These are phyloP conservation scores for Linanthus parryae DNA, from an alignment of 148 eudicot species.

Conservation along the genomic window DNA sequence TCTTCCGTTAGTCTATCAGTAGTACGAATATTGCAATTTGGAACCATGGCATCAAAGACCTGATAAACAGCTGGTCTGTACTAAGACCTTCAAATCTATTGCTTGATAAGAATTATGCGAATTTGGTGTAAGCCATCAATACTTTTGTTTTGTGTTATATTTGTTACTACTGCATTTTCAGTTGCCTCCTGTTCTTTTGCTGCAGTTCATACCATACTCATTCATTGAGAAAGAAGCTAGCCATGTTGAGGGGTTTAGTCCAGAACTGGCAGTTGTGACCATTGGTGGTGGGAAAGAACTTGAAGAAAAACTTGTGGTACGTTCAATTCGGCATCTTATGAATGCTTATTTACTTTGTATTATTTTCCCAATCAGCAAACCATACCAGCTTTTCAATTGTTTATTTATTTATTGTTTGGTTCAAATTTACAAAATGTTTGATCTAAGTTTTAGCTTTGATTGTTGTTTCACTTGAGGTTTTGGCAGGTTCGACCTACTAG, in stretches of 20 bases:
- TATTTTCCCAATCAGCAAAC: too few relatives aligned
- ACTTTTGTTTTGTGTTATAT: neutral
- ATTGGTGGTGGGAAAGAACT: slow-evolving; percentile 99
- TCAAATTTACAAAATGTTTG: slow-evolving; percentile 3
- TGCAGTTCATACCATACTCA: slow-evolving; percentile 97
- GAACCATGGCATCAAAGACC: too few relatives aligned
- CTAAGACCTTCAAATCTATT: too few relatives aligned
- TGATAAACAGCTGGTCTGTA: too few relatives aligned
- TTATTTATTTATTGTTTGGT: too few relatives aligned
- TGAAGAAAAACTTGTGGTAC: slow-evolving; percentile 99
- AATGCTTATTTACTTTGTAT: neutral
- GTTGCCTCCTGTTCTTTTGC: slow-evolving; percentile 1
- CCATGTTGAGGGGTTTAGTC: slow-evolving; percentile 99
- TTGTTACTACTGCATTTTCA: neutral
- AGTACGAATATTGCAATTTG: too few relatives aligned
- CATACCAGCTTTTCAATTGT: too few relatives aligned
- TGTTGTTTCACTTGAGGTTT: slow-evolving; percentile 89
- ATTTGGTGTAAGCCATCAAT: neutral
- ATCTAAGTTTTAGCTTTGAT: slow-evolving; percentile 75
- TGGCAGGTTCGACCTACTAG: slow-evolving; percentile 99
- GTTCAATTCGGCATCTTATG: slow-evolving; percentile 7
- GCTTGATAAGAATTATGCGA: neutral
- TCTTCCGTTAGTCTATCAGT: too few relatives aligned
- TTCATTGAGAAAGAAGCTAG: slow-evolving; percentile 99
- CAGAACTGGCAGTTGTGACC: slow-evolving; percentile 95